Base-by-base conservation (phyloP, 768 basidiomycete genomes). In the Suillus alpinus region DNA sequence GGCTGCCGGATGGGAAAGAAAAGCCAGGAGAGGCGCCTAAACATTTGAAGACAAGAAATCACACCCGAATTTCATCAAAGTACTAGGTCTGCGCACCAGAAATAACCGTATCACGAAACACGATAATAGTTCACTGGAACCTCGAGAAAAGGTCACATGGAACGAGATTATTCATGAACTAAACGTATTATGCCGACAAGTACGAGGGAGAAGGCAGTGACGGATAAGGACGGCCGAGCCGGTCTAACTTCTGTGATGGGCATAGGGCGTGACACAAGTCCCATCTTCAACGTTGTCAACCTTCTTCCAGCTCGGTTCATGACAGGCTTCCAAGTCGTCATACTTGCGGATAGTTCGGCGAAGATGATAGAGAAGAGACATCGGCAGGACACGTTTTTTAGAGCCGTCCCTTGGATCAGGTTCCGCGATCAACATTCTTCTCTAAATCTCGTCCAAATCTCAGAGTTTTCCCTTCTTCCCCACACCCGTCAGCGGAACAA, bases 401-500 rank as follows among this genome's bases (percentile, higher is more conserved):
- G 56, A 47, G 34, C 31, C 49, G 61, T 18, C 60, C 55, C 44
- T 62, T 66, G 31, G 67, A 64, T 51, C 4, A 60, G 59, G 62
- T 46, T 61, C 61, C 61, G 63, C 52, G 64, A 70, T 70, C 68
- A 64, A 16, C 5, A 18, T 43, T 29, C 23, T 57, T 52, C 49
- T 56, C 31, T 32, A 31, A 44, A 31, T 43, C 32, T 44, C 31
- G n/a, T 3, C 29, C 47, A 37, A 55, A 31, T 36, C 32, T 65
- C 56, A 23, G 20, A 26, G 12, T 47, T 58, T 32, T 60, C 60
- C 40, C 58, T 57, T 18, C 29, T 68, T 68, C 65, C 61, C 68
- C 66, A 68, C 65, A 65, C 47, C 37, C 59, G 62, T 62, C 59
- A 63, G 53, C 61, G 52, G 63, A 64, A 62, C 62, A 56, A 59